A percentile compares a stretch with the other conserved stretches of the same genome.
Conservation (phyloP, 305 asterid genomes). For the Plantago coronopus region DNA sequence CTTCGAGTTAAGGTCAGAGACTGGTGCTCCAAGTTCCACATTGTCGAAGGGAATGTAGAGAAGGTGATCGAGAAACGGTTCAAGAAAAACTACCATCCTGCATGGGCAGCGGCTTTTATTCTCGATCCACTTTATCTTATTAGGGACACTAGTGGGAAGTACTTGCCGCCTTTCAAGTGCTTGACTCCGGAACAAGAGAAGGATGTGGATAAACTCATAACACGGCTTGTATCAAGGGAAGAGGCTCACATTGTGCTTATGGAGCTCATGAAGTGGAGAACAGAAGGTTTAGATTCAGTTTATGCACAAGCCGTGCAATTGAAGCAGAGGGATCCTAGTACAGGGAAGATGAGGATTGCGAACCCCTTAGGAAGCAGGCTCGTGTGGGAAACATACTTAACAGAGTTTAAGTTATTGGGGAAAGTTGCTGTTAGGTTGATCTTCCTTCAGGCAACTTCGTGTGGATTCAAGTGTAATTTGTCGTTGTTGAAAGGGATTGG, state of each 20-base stretch:
- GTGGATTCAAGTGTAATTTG: constrained; percentile 60
- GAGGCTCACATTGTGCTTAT: constrained; percentile 91
- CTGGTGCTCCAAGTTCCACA: constrained; percentile 71
- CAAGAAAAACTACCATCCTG: constrained; percentile 79
- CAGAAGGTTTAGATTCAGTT: constrained; percentile 89
- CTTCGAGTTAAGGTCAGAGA: constrained; percentile 66
- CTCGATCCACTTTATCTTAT: constrained; percentile 83
- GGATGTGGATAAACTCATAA: constrained; percentile 86
- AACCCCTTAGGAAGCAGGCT: constrained; percentile 93
- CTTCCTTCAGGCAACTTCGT: constrained; percentile 74
- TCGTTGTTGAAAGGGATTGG: constrained; percentile 54
- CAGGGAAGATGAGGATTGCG: constrained; percentile 82
- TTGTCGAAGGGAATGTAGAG: constrained; percentile 62
- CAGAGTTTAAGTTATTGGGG: constrained; percentile 69
- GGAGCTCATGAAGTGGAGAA: constrained; percentile 99
- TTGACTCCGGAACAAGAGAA: constrained; percentile 82
- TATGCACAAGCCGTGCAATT: constrained; percentile 92
- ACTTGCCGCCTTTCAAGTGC: constrained; percentile 86
- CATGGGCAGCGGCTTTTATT: constrained; percentile 93
- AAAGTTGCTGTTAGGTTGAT: constrained; percentile 85
- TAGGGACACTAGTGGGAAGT: constrained; percentile 79
- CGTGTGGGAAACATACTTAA: constrained; percentile 86
- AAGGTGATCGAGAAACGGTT: constrained; percentile 64
- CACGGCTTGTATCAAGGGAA: constrained; percentile 73
- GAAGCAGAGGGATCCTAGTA: constrained; percentile 68